Evolutionary conservation across 495 filamentous ascomycete genomes (phyloP).

Genomic region (Penicillium macrosclerotiorum): DNA sequence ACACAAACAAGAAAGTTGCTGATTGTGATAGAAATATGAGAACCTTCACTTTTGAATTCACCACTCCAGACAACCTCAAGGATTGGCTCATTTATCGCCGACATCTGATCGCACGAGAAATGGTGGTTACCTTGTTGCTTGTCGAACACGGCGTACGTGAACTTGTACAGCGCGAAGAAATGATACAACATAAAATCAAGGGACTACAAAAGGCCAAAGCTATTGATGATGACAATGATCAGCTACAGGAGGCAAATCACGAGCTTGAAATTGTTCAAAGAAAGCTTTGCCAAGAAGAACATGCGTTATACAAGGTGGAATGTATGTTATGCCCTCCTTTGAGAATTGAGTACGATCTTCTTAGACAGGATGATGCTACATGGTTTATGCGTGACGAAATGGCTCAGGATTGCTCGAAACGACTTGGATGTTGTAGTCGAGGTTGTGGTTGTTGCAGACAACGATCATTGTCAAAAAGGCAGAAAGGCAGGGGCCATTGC

Average conservation of each 20-base stretch:
- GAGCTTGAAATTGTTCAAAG: neutral
- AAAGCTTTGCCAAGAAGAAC: neutral
- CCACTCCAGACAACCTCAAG: no score
- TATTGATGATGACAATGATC: neutral
- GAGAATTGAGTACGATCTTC: neutral
- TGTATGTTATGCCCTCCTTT: neutral
- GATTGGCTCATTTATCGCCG: no score
- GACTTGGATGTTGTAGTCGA: slow-evolving; percentile 12
- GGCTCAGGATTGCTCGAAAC: slow-evolving; percentile 11
- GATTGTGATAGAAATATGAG: no score
- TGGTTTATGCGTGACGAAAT: slow-evolving; percentile 8
- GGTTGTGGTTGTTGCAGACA: slow-evolving; percentile 9
- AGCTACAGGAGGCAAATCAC: neutral
- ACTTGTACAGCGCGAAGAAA: slow-evolving; percentile 1
- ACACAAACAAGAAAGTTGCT: no score
- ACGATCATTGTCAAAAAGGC: neutral
- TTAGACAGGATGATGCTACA: slow-evolving; percentile 4
- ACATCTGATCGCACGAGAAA: no score
- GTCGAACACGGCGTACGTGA: slow-evolving; percentile 6
- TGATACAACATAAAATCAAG: neutral
- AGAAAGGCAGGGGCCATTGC: slow-evolving; percentile 7
- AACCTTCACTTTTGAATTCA: no score
- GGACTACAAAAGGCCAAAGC: slow-evolving; percentile 9
- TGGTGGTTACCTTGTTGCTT: neutral
- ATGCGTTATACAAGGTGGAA: neutral